These are phyloP conservation scores for Poa pratensis DNA, from an alignment of 176 grass and related monocot species.

Conservation along the genomic window DNA sequence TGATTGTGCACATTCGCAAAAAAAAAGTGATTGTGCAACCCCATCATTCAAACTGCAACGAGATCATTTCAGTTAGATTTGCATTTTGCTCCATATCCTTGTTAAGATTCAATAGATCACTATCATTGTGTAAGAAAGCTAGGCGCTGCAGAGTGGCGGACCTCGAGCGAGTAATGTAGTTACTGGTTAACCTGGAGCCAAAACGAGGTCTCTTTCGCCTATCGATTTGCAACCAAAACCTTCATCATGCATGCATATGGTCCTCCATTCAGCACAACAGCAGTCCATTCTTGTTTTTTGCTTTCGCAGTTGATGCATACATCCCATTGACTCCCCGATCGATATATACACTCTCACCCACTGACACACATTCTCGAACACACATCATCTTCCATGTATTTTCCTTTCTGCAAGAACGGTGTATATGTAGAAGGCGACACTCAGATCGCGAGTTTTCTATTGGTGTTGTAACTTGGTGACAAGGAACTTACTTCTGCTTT, in stretches of 20 bases:
- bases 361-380: too few species aligned
- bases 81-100: neutral
- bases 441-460: neutral
- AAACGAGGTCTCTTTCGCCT: neutral
- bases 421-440: neutral
- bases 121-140: too few species aligned
- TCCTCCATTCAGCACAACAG: neutral
- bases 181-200: neutral
- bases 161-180: neutral
- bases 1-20: neutral
- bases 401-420: neutral
- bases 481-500: neutral
- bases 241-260: neutral
- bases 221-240: neutral
- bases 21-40: neutral
- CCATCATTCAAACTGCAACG: neutral
- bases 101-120: too few species aligned
- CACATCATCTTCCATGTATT: neutral
- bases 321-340: neutral
- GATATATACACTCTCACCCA: neutral
- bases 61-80: neutral
- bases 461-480: neutral
- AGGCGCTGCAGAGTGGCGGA: neutral
- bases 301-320: neutral
- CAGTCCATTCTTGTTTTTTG: constrained; percentile 1